These are phyloP conservation scores for Fragilaria crotonensis DNA, from an alignment of 108 stramenopile genomes.

Conservation along the genomic window DNA sequence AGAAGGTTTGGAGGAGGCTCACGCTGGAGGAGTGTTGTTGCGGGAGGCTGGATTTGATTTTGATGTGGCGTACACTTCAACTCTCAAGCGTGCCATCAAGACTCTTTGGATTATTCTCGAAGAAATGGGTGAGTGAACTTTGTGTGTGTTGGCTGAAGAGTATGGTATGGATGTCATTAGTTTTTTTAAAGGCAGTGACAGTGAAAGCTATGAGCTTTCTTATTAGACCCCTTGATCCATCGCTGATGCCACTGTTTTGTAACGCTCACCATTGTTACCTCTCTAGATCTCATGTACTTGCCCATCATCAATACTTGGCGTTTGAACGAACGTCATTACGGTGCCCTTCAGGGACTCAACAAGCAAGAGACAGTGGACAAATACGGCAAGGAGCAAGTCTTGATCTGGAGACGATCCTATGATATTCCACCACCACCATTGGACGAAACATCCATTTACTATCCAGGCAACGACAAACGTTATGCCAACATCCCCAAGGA, in stretches of 20 bases:
- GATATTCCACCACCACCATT: slow-evolving; percentile 91
- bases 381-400: slow-evolving; percentile 93
- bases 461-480: slow-evolving; percentile 84
- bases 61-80: slow-evolving; percentile 95
- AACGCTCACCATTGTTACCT: too few species aligned
- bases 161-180: neutral
- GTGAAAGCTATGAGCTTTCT: neutral
- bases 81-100: slow-evolving; percentile 90
- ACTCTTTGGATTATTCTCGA: slow-evolving; percentile 86
- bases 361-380: slow-evolving; percentile 97
- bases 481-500: slow-evolving; percentile 70
- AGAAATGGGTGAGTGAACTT: too few species aligned
- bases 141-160: too few species aligned
- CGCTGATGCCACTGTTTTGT: neutral
- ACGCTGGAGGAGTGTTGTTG: slow-evolving; percentile 76
- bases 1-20: slow-evolving; percentile 83
- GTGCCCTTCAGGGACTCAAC: slow-evolving; percentile 90
- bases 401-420: slow-evolving; percentile 91
- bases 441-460: slow-evolving; percentile 63
- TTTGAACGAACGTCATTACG: slow-evolving; percentile 95
- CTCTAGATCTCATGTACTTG: slow-evolving; percentile 92
- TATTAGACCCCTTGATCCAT: neutral
- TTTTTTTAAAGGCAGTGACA: neutral
- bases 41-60: slow-evolving; percentile 57
- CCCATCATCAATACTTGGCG: slow-evolving; percentile 79